Conservation (phyloP, 225 moss, liverwort and hornwort species). For the Polytrichum formosum region DNA sequence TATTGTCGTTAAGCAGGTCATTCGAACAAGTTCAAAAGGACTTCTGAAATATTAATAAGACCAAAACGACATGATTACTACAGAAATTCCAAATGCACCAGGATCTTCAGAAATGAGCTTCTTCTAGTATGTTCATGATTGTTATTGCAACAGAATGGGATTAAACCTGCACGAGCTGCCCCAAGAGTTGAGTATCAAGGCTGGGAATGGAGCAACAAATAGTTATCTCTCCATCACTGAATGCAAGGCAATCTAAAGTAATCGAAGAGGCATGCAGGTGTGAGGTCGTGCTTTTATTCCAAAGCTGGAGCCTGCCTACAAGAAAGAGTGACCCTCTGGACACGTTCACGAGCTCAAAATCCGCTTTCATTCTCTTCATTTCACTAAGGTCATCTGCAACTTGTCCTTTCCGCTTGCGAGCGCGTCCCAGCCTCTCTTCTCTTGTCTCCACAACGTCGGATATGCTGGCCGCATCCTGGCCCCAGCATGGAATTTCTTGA, state of each 20-base stretch:
- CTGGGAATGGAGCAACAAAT: constrained; percentile 67
- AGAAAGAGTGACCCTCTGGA: constrained; percentile 27
- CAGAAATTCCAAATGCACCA: neutral
- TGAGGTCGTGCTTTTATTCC: constrained; percentile 45
- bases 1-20: neutral
- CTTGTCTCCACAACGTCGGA: neutral
- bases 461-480: neutral
- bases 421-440: no score
- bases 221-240: constrained; percentile 54
- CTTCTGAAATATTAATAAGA: neutral
- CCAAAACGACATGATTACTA: neutral
- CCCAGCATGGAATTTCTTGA: constrained; percentile 5
- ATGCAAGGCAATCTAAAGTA: constrained; percentile 68
- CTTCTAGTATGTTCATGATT: constrained; percentile 2
- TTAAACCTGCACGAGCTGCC: constrained; percentile 67
- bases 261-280: constrained; percentile 39
- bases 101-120: neutral
- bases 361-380: constrained; percentile 37
- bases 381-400: constrained; percentile 3
- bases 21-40: neutral
- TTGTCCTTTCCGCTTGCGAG: constrained; percentile 37
- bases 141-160: neutral
- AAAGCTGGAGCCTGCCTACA: constrained; percentile 64
- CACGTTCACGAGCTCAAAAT: constrained; percentile 18
- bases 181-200: constrained; percentile 46